Base-by-base conservation (phyloP, 1,284 basidiomycete genomes). In the Agroathelia rolfsii region DNA sequence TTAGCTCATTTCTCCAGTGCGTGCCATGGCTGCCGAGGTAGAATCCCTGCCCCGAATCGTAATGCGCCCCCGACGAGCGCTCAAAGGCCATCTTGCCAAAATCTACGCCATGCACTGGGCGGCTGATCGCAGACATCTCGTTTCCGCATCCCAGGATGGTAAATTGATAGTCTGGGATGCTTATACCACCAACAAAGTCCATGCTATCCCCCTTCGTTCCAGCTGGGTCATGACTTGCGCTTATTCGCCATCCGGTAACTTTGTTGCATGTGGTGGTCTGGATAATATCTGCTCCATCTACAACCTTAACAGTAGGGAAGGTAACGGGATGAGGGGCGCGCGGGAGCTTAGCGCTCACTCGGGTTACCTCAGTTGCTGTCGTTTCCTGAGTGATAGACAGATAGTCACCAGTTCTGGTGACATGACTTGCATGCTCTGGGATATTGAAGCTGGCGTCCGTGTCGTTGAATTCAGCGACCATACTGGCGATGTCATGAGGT, bases 151-250 rank as follows among this genome's bases (percentile, higher is more conserved):
- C 3, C 94, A 99, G 56, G 94, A 99, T 53, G 95, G 95, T 41
- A 97, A 98, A 61, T 75, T 99, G 38, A 97, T 99, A 55, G 90
- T 99, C 32, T 99, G 94, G 94, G 94, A 99, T 58, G 94, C 95
- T 26, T 97, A 97, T 63, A 96, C 94, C 6, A 95, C 92, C 41
- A 97, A 98, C 73, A 98, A 98, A 67, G 94, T 98, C 37, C 93
- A 98, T 56, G 94, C 94, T 44, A 97, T 98, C 56, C 94, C 94
- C 28, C 69, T 98, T 24, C 80, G 94, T 30, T 95, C 90, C 24
- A 90, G 85, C 45, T 98, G 95, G 95, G 94, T 98, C 62, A 98
- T 98, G 94, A 97, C 95, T 29, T 98, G 95, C 57, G 94, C 95
- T 30, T 98, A 97, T 61, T 82, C 94, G 10, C 94, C 95, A 5